Percentiles rank a stretch among this genome's conserved stretches.
These are phyloP conservation scores for Atkinsonella hypoxylon DNA, from an alignment of 2,329 filamentous ascomycete genomes.

Conservation along the genomic window DNA sequence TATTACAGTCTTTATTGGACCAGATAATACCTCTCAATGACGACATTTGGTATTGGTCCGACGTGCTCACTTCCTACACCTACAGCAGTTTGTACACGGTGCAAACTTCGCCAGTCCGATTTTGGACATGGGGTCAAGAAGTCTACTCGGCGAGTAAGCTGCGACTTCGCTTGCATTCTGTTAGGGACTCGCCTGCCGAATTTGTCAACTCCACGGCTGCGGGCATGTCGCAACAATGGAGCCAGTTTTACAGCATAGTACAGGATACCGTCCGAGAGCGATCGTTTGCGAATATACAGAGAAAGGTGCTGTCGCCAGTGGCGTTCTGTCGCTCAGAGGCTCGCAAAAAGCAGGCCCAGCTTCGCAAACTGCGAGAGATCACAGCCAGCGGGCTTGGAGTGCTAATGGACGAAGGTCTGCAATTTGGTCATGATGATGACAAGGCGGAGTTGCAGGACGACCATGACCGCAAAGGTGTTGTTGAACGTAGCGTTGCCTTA, in stretches of 20 bases:
- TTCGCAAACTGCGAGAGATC: conserved; percentile 64
- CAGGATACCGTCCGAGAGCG: conserved; percentile 62
- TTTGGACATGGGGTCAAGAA: conserved; percentile 61
- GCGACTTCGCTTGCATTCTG: conserved; percentile 27
- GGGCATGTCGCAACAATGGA: conserved; percentile 42
- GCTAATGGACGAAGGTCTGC: conserved; percentile 74
- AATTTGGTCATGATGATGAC: conserved; percentile 50
- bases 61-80: conserved; percentile 65
- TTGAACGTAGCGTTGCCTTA: conserved; percentile 69
- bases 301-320: conserved; percentile 65
- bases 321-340: conserved; percentile 65
- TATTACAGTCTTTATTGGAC: conserved; percentile 66
- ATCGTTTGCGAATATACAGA: conserved; percentile 58
- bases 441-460: conserved; percentile 39
- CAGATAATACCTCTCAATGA: conserved; percentile 75
- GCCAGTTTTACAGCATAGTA: conserved; percentile 70
- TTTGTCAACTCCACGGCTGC: conserved; percentile 23
- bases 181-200: conserved; percentile 18
- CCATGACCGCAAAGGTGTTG: conserved; percentile 53
- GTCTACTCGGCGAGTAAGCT: conserved; percentile 51
- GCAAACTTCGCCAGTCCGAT: conserved; percentile 67
- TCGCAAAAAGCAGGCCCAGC: conserved; percentile 55
- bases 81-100: conserved; percentile 74
- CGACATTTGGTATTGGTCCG: conserved; percentile 94
- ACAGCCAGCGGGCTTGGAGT: conserved; percentile 80